Evolutionary conservation across 371 early-diverging fungal species (phyloP).

Genomic region (Rhizopus stolonifer): DNA sequence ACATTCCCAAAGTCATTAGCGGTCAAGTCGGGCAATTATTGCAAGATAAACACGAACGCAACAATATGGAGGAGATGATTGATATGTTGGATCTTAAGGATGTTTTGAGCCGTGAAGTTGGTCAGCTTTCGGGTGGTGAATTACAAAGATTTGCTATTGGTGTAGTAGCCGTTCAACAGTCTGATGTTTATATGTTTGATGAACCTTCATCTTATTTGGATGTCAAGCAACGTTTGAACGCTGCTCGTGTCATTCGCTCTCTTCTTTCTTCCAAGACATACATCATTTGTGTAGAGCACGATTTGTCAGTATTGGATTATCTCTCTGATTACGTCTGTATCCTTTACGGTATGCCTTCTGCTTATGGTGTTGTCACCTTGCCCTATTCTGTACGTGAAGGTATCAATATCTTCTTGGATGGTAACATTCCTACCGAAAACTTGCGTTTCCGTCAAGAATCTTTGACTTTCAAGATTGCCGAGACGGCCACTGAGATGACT

Average conservation of each 20-base stretch:
- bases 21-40: conserved; percentile 84
- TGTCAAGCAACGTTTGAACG: conserved; percentile 99
- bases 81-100: conserved; percentile 82
- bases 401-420: conserved; percentile 99
- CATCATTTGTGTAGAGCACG: conserved; percentile 99
- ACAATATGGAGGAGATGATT: conserved; percentile 76
- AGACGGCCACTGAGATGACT: conserved; percentile 77
- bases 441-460: conserved; percentile 99
- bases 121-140: conserved; percentile 98
- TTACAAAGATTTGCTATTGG: conserved; percentile 99
- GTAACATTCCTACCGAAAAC: conserved; percentile 99
- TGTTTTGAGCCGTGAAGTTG: conserved; percentile 88
- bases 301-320: conserved; percentile 98
- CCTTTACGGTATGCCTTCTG: conserved; percentile 97
- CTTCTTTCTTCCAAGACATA: conserved; percentile 77
- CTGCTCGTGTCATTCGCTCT: conserved; percentile 93
- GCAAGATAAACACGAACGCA: conserved; percentile 70
- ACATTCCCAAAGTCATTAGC: conserved; percentile 86
- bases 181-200: conserved; percentile 99
- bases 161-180: conserved; percentile 83
- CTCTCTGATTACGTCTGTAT: conserved; percentile 99
- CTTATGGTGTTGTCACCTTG: conserved; percentile 99
- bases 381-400: conserved; percentile 99
- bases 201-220: conserved; percentile 99
- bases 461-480: conserved; percentile 94